Evolutionary conservation across 225 moss, liverwort and hornwort species (phyloP), one percentile per base, ranked within the genome.

Genomic region (Takakia lepidozioides): DNA sequence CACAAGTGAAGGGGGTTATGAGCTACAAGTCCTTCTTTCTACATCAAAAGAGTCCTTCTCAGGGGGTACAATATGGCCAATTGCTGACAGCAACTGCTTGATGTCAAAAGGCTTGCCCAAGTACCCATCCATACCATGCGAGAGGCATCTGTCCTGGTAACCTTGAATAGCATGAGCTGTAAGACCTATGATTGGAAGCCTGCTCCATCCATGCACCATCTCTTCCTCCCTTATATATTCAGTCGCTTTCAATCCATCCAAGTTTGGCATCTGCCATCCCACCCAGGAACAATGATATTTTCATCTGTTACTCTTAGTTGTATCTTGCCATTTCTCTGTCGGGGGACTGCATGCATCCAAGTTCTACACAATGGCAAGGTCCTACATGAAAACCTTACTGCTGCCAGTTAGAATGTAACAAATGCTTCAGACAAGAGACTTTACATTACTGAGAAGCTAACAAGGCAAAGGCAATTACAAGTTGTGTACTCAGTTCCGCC

Each of bases 71-170:
- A 76, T 49, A 29, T 72, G 78, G 18, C 80, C 72, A 27, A 87
- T 87, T 0, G 75, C 80, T 51, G 57, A 66, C 0, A 87, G 57
- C 51, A 92, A 70, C 51, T 87, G 92, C 40, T 87, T 65, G 38
- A 87, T 82, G 48, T 92, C 87, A 52, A 92, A 92, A 32, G 92
- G 92, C 43, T 92, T 92, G 45, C 87, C 87, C 2, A 92, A 62
- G 55, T 92, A 92, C 17, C 80, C 71, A 41, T 81, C 80, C 80
- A 81, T 81, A 6, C 80, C 60, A 60, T 73, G 57, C 10, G 65
- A 62, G 25, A 92, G 42, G 63, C 87, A 92, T 13, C 73, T 85
- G 1, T 68, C 56, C 72, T 92, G 84, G 35, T 92, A 92, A 0
- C 87, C 92, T 27, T 80, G 79, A 55, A 87, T 85, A 10, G 92